phyloP scores from a whole-genome alignment of 192 early-diverging fungal genomes.

The Paraglomus occultum region DNA sequence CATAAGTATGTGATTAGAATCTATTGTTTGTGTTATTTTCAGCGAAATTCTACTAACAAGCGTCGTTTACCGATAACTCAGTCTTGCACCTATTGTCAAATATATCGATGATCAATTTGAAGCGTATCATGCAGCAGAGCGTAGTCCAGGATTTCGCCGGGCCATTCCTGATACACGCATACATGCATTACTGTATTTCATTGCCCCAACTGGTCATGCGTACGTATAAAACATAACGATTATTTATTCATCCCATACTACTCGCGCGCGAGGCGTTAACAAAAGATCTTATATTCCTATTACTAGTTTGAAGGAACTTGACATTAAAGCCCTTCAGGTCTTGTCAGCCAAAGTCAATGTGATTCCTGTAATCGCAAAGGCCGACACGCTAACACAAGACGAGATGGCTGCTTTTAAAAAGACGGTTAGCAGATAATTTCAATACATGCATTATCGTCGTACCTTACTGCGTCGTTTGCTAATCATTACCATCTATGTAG shows the following conservation, averaged over 20 bases:
- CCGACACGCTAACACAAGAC: conserved; percentile 68
- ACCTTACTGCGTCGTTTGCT: conserved; percentile 3
- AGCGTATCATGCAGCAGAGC: conserved; percentile 83
- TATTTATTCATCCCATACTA: not conserved
- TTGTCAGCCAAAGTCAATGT: conserved; percentile 76
- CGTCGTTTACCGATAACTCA: conserved; percentile 31
- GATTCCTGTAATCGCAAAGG: conserved; percentile 82
- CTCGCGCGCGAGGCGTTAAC: not conserved
- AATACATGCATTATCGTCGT: not conserved
- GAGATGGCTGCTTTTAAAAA: conserved; percentile 66
- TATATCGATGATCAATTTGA: conserved; percentile 98
- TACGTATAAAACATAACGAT: conserved; percentile 29
- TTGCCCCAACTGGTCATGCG: conserved; percentile 93
- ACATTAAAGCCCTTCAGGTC: conserved; percentile 64
- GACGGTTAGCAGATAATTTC: conserved; percentile 50
- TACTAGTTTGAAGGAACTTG: conserved; percentile 51
- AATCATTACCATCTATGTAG: conserved; percentile 32
- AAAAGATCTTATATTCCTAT: not conserved
- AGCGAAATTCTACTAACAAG: too few relatives aligned
- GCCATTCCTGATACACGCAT: conserved; percentile 87
- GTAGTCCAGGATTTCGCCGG: conserved; percentile 66
- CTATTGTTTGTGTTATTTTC: not conserved
- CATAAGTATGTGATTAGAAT: conserved; percentile 57
- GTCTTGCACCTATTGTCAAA: conserved; percentile 89
- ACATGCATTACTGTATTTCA: conserved; percentile 96